Percentiles rank a stretch among this genome's conserved stretches.
These are phyloP conservation scores for Xylaria sp. DNA, from an alignment of 2,329 filamentous ascomycete genomes.

Conservation along the genomic window DNA sequence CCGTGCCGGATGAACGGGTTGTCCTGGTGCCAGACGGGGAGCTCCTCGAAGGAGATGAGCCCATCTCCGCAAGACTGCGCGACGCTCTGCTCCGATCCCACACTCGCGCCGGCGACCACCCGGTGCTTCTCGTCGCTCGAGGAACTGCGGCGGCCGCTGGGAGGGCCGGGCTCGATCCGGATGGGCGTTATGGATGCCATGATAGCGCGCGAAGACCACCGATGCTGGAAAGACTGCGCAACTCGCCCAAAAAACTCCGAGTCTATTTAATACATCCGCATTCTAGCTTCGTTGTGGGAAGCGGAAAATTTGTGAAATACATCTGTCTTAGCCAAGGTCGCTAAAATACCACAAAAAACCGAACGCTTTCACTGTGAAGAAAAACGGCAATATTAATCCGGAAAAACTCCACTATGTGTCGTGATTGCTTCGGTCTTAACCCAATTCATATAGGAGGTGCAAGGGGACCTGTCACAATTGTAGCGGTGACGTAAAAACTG, in stretches of 20 bases:
- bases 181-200: conserved; percentile 19
- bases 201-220: background rate
- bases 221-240: background rate
- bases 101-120: background rate
- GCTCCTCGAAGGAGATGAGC: conserved; percentile 35
- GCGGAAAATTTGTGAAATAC: conserved; percentile 11
- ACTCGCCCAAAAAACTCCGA: no score
- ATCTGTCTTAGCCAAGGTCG: background rate
- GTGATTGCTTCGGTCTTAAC: no score
- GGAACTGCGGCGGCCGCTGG: conserved; percentile 11
- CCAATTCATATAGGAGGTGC: no score
- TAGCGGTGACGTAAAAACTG: no score
- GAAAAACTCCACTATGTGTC: no score
- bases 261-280: no score
- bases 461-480: no score
- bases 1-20: conserved; percentile 70
- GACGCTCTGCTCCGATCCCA: conserved; percentile 1
- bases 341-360: conserved; percentile 18
- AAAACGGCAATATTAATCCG: no score
- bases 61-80: conserved; percentile 2
- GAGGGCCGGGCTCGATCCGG: conserved; percentile 12
- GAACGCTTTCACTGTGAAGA: no score
- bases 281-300: no score
- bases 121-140: conserved; percentile 21
- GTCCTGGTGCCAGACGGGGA: conserved; percentile 50